phyloP scores from a whole-genome alignment of 495 filamentous ascomycete species.

The Glutinoglossum americanum region DNA sequence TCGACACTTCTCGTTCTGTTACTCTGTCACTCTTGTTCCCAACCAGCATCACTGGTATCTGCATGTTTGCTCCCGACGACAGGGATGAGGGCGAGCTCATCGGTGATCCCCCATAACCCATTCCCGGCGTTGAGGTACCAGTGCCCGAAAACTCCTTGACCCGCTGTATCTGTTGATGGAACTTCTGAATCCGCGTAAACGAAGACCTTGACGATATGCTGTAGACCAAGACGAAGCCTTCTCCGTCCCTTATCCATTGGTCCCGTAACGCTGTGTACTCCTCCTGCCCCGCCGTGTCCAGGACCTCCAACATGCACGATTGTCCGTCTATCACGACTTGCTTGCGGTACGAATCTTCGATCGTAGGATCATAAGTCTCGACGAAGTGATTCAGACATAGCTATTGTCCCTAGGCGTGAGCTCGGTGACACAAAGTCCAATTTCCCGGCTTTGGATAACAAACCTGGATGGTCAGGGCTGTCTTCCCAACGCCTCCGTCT shows the following conservation, averaged over 20 bases:
- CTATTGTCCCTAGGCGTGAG: conserved; percentile 18
- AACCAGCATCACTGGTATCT: conserved; percentile 90
- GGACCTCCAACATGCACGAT: conserved; percentile 94
- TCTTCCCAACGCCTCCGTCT: conserved; percentile 87
- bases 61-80: conserved; percentile 10
- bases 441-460: conserved; percentile 14
- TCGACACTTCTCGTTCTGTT: conserved; percentile 87
- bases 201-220: conserved; percentile 92
- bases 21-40: conserved; percentile 96
- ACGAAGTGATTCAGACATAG: conserved; percentile 62
- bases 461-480: conserved; percentile 91
- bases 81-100: conserved; percentile 16
- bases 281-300: conserved; percentile 98
- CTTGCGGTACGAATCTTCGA: conserved; percentile 94
- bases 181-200: conserved; percentile 82
- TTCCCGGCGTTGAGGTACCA: conserved; percentile 33
- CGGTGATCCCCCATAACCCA: conserved; percentile 40
- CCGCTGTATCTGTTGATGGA: conserved; percentile 89
- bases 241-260: conserved; percentile 96
- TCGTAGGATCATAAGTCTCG: conserved; percentile 88
- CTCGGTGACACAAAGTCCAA: neutral
- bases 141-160: conserved; percentile 85
- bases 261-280: conserved; percentile 94
- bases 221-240: conserved; percentile 94
- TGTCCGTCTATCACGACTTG: conserved; percentile 94